Percentiles rank a stretch among this genome's conserved stretches.
These are phyloP conservation scores for Quillaja saponaria DNA, from an alignment of 306 rosid genomes.

Conservation along the genomic window DNA sequence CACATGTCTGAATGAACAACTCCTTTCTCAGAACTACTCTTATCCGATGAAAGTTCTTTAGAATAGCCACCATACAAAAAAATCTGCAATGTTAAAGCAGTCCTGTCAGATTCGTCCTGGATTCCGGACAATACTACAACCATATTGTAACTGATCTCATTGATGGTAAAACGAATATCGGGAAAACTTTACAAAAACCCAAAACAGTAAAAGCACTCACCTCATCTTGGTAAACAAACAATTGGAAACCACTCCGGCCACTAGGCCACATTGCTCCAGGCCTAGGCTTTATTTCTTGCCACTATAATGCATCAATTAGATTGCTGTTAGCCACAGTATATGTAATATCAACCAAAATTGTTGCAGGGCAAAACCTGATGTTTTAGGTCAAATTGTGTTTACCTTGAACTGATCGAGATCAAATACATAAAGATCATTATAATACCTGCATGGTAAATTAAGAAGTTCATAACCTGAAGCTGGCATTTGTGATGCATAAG, in stretches of 20 bases:
- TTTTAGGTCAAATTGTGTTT: conserved; percentile 24
- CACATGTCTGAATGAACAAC: conserved; percentile 89
- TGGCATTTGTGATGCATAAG: conserved; percentile 21
- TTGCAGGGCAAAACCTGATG: conserved; percentile 9
- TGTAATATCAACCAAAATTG: neutral
- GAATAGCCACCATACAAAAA: conserved; percentile 96
- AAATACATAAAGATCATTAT: conserved; percentile 84
- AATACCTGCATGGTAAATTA: conserved; percentile 66
- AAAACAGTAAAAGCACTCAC: too few species aligned
- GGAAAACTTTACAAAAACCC: conserved; percentile 14
- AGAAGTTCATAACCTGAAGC: conserved; percentile 20
- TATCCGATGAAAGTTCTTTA: conserved; percentile 88
- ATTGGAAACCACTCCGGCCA: conserved; percentile 95
- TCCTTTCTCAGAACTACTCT: conserved; percentile 75
- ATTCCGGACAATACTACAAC: conserved; percentile 17
- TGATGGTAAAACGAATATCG: neutral
- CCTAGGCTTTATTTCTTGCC: conserved; percentile 95
- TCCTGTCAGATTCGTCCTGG: conserved; percentile 17
- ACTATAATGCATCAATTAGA: conserved; percentile 53
- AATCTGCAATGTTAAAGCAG: conserved; percentile 58
- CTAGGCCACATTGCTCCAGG: conserved; percentile 98
- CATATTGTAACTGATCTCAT: conserved; percentile 19
- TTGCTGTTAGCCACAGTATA: conserved; percentile 13
- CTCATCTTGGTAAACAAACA: conserved; percentile 89
- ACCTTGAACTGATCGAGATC: conserved; percentile 97